Percentiles rank a stretch among this genome's conserved stretches.
Conservation (phyloP, 75 land plant genomes). For the Pinus albicaulis region DNA sequence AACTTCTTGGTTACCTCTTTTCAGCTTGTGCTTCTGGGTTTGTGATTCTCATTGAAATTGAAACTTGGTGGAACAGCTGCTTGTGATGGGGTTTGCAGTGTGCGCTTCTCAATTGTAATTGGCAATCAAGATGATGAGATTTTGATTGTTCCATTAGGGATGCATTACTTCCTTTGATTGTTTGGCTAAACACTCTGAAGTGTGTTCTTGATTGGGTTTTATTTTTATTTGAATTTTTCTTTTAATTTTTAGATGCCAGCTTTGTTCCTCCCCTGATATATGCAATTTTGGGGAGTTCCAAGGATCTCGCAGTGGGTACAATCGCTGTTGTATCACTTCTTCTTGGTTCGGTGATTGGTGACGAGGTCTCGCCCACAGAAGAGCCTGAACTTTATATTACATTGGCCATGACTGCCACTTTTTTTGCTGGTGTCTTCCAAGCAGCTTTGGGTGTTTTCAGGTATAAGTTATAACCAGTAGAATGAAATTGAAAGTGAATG, state of each 20-base stretch:
- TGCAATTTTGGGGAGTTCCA: slow-evolving; percentile 80
- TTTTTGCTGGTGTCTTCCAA: slow-evolving; percentile 66
- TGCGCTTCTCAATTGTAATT: no score
- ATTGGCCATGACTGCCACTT: slow-evolving; percentile 72
- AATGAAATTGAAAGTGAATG: no score
- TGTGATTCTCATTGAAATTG: no score
- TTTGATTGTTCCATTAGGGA: no score
- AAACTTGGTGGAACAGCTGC: no score
- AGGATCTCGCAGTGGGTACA: slow-evolving; percentile 77
- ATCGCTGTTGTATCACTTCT: slow-evolving; percentile 82
- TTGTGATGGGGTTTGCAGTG: no score
- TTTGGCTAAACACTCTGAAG: no score
- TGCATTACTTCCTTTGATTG: no score
- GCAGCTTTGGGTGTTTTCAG: slow-evolving; percentile 58
- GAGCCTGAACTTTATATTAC: slow-evolving; percentile 40
- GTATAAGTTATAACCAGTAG: slow-evolving; percentile 4
- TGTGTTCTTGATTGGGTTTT: neutral
- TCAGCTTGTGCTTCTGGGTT: no score
- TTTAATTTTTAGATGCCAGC: slow-evolving; percentile 55
- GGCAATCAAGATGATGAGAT: no score
- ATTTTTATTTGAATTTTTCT: neutral
- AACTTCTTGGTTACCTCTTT: no score
- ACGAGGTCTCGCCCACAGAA: slow-evolving; percentile 40
- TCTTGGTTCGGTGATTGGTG: slow-evolving; percentile 48
- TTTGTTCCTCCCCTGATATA: slow-evolving; percentile 86